phyloP scores from a whole-genome alignment of 768 basidiomycete species.

The Collybia sp. region DNA sequence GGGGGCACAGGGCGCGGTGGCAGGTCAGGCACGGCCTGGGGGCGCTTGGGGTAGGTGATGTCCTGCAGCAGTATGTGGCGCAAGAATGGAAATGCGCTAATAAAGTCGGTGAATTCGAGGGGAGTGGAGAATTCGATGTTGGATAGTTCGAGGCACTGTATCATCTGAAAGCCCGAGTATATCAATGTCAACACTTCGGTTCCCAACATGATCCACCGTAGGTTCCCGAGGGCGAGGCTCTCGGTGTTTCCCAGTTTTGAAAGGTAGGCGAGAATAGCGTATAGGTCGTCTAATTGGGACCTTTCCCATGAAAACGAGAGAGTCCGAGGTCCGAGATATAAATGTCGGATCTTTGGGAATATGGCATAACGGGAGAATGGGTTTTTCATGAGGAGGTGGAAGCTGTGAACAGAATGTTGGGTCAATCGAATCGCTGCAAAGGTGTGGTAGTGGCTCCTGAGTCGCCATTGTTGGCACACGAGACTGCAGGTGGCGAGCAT shows the following conservation, averaged over 20 bases:
- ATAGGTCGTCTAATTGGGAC: constrained; percentile 6
- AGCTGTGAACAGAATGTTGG: constrained; percentile 9
- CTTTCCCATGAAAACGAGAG: constrained; percentile 5
- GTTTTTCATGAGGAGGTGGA: constrained; percentile 10
- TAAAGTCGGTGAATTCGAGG: constrained; percentile 1
- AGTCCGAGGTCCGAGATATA: constrained; percentile 7
- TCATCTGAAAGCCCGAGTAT: not conserved
- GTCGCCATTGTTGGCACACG: constrained; percentile 19
- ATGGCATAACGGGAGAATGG: constrained; percentile 15
- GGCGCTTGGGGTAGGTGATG: not conserved
- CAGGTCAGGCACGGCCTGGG: not conserved
- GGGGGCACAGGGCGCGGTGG: not conserved
- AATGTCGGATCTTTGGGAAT: constrained; percentile 11
- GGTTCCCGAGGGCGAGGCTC: not conserved
- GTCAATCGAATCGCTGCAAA: constrained; percentile 14
- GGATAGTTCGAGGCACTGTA: constrained; percentile 1
- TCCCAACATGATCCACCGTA: not conserved
- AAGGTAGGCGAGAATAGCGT: constrained; percentile 5
- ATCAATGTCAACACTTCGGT: not conserved
- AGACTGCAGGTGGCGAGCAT: constrained; percentile 10
- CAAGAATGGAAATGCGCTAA: constrained; percentile 1
- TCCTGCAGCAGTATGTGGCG: not conserved
- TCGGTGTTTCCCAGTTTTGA: constrained; percentile 5
- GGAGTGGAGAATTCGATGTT: not conserved
- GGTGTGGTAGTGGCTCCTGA: constrained; percentile 12